Base-by-base conservation (phyloP, 2,329 filamentous ascomycete genomes). In the Metarhizium guizhouense region DNA sequence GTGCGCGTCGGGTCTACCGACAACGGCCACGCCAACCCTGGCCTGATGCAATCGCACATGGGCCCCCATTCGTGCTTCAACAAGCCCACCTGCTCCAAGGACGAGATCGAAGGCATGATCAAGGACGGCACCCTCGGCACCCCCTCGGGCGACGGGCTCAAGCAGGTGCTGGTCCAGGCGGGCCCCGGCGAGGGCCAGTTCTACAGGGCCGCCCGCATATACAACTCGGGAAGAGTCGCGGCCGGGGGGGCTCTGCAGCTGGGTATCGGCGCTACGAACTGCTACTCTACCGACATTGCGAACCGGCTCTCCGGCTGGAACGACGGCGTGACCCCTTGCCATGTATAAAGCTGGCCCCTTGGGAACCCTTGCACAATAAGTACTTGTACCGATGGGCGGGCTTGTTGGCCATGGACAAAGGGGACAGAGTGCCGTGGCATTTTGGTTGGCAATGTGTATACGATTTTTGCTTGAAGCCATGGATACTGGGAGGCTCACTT, bases 221-320 rank as follows among this genome's bases (percentile, higher is more conserved):
- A 79, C 67, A 80, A 80, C 63, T 74, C 73, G n/a, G 77, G 77
- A 16, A 66, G 64, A 25, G 61, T 76, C 62, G 57, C 65, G 43
- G 58, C 64, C 42, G 57, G 54, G 6, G 69, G 76, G 58, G 63
- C 74, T 6, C 68, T 72, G 45, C 66, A 69, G 54, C 73, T 73
- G 32, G 52, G 48, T 48, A 68, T 75, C 62, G 67, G 75, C 63
- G 72, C 70, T 36, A 78, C 76, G 18, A 70, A 72, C 58, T 80
- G 76, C 68, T 82, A 82, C 62, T 68, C 72, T 8, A 72, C 68
- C 18, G 78, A 81, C 58, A 67, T 81, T 59, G 78, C 79, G 6
- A 55, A 55, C 38, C 34, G 55, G 4, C 55, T 56, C 4, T 4
- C 51, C 25, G 55, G 55, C 18, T 56, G 55, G 55, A 34, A 7